phyloP scores from a whole-genome alignment of 495 filamentous ascomycete species.

The Ramalina intermedia region DNA sequence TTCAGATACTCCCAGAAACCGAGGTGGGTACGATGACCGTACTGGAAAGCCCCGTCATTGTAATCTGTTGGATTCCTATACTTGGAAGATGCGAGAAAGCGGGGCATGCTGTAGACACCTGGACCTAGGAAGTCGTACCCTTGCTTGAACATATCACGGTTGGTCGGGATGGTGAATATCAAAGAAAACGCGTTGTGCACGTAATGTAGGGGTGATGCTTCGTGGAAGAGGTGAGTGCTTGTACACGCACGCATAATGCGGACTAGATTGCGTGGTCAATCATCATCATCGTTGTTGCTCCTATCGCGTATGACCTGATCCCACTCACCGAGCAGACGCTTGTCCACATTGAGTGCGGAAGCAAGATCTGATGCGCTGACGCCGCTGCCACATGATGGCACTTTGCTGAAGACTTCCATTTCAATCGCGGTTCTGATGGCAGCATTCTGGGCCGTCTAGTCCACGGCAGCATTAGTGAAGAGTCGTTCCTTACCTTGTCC shows the following conservation, averaged over 20 bases:
- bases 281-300: not conserved
- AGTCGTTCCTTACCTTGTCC: not conserved
- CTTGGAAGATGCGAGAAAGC: not conserved
- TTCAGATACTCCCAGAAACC: not conserved
- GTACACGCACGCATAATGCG: not conserved
- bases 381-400: not conserved
- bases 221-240: not conserved
- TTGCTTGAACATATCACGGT: not conserved
- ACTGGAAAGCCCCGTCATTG: not conserved
- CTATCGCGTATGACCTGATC: not conserved
- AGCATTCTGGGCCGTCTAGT: not conserved
- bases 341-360: not conserved
- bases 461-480: not conserved
- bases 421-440: not conserved
- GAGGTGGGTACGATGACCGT: not conserved
- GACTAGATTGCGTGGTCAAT: not conserved
- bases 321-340: not conserved
- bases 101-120: not conserved
- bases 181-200: not conserved
- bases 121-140: not conserved
- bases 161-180: not conserved
- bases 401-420: not conserved
- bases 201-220: not conserved
- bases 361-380: not conserved
- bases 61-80: not conserved